phyloP scores from a whole-genome alignment of 768 basidiomycete species.

The Lentinula aciculospora region DNA sequence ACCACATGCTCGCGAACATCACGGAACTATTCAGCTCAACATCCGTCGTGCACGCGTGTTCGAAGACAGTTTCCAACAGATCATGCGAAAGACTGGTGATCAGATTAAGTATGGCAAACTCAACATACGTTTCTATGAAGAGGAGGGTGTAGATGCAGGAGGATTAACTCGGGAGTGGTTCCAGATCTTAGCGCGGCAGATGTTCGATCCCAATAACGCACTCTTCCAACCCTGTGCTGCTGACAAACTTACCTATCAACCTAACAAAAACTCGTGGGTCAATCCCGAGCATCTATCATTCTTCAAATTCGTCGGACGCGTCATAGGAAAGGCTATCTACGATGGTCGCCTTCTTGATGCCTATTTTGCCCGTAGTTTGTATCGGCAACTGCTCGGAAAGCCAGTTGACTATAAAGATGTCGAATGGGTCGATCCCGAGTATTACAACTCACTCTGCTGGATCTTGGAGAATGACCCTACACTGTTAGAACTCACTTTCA shows the following conservation, averaged over 20 bases:
- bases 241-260: conserved; percentile 92
- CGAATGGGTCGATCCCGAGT: conserved; percentile 97
- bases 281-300: conserved; percentile 95
- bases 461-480: conserved; percentile 96
- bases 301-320: conserved; percentile 97
- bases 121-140: conserved; percentile 92
- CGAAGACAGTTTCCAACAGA: conserved; percentile 92
- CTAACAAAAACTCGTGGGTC: conserved; percentile 89
- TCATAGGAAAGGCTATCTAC: conserved; percentile 97
- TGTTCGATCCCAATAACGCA: conserved; percentile 99
- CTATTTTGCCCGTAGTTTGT: conserved; percentile 95
- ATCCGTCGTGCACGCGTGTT: conserved; percentile 90
- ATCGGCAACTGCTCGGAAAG: conserved; percentile 91
- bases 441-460: conserved; percentile 97
- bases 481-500: conserved; percentile 83
- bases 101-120: conserved; percentile 98
- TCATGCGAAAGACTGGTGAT: conserved; percentile 87
- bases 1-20: conserved; percentile 73
- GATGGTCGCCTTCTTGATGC: conserved; percentile 95
- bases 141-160: conserved; percentile 98
- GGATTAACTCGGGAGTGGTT: conserved; percentile 99
- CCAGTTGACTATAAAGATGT: conserved; percentile 95
- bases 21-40: conserved; percentile 80
- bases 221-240: conserved; percentile 98
- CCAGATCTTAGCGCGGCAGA: conserved; percentile 94